A percentile compares a stretch with the other conserved stretches of the same genome.
Evolutionary conservation across 2,329 filamentous ascomycete species (phyloP).

Genomic region (Epichloe sibirici): DNA sequence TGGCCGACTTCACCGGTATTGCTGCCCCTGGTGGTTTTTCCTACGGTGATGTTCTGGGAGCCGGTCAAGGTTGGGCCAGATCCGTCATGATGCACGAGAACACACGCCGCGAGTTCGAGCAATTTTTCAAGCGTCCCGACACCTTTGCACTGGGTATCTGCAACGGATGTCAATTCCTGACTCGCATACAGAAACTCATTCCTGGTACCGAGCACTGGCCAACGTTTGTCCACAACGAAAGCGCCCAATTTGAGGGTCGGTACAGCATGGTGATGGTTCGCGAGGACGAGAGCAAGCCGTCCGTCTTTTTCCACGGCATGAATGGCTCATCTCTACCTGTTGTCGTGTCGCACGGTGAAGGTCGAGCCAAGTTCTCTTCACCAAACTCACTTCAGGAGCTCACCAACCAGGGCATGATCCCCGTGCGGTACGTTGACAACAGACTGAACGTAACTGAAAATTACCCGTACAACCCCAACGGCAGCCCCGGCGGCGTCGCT

Average conservation of each 20-base stretch:
- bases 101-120: conserved; percentile 61
- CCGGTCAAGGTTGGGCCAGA: conserved; percentile 94
- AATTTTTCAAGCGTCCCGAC: conserved; percentile 77
- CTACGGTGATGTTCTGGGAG: conserved; percentile 74
- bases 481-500: conserved; percentile 69
- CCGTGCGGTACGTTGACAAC: conserved; percentile 81
- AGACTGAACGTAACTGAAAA: conserved; percentile 56
- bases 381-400: conserved; percentile 41
- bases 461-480: conserved; percentile 84
- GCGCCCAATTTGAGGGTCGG: conserved; percentile 82
- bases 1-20: conserved; percentile 74
- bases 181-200: conserved; percentile 65
- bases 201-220: conserved; percentile 79
- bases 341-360: conserved; percentile 83
- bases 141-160: conserved; percentile 92
- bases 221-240: conserved; percentile 71
- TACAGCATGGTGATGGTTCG: conserved; percentile 70
- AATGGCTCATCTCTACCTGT: conserved; percentile 70
- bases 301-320: conserved; percentile 90
- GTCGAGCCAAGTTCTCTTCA: conserved; percentile 60
- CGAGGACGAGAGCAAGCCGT: conserved; percentile 44
- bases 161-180: conserved; percentile 95
- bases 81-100: conserved; percentile 78
- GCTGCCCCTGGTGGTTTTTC: conserved; percentile 97
- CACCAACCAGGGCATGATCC: conserved; percentile 55